Evolutionary conservation across 192 early-diverging fungal genomes (phyloP).

Genomic region (Backusella mclennaniae): DNA sequence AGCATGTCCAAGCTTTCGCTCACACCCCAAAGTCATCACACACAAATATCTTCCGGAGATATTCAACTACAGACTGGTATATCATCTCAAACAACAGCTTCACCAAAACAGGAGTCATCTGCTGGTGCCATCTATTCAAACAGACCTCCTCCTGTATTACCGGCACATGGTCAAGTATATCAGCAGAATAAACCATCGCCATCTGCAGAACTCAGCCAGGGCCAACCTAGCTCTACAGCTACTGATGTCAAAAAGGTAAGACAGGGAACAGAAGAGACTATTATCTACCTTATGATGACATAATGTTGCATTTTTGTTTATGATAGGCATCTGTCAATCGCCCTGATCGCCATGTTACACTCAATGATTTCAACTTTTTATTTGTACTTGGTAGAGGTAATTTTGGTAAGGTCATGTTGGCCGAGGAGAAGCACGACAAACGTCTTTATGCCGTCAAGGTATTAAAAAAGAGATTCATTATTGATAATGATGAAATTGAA

Average conservation of each 20-base stretch:
- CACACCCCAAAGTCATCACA: no score
- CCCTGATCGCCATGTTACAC: constrained; percentile 59
- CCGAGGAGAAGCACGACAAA: constrained; percentile 82
- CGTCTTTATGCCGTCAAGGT: constrained; percentile 97
- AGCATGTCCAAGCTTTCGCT: neutral
- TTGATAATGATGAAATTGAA: constrained; percentile 98
- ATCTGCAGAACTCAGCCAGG: constrained; percentile 27
- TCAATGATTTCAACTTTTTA: constrained; percentile 93
- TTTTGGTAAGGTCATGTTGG: constrained; percentile 99
- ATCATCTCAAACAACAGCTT: neutral
- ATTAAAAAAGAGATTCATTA: constrained; percentile 96
- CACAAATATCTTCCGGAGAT: neutral
- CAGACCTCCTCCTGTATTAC: neutral
- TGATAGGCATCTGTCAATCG: neutral
- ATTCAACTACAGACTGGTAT: neutral
- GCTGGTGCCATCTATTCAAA: neutral
- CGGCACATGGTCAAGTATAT: neutral
- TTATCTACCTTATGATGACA: no score
- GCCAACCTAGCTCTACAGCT: neutral
- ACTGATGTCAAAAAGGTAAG: neutral
- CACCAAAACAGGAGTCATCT: neutral
- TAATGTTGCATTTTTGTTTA: no score
- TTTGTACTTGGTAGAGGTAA: constrained; percentile 97
- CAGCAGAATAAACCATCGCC: constrained; percentile 38
- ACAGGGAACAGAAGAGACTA: no score